These are phyloP conservation scores for Bremia lactucae DNA, from an alignment of 352 stramenopile genomes.

Conservation along the genomic window DNA sequence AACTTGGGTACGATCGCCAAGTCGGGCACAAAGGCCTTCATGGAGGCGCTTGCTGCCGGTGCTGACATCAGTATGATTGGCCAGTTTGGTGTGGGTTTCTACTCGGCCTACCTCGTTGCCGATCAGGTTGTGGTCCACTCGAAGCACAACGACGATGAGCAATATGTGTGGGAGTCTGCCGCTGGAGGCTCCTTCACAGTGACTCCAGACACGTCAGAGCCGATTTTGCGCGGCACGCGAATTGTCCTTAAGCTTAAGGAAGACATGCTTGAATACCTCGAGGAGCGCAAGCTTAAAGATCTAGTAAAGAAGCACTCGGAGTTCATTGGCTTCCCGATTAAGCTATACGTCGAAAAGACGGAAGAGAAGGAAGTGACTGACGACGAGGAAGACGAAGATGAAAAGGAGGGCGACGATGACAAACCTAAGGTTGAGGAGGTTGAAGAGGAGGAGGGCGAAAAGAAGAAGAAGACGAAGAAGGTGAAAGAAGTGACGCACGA, in stretches of 20 bases:
- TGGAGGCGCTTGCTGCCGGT: constrained; percentile 95
- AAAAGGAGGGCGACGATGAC: constrained; percentile 89
- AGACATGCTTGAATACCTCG: constrained; percentile 98
- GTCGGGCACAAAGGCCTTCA: constrained; percentile 99
- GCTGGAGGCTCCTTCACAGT: constrained; percentile 97
- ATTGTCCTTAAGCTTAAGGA: constrained; percentile 98
- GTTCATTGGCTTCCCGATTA: constrained; percentile 99
- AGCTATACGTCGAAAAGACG: constrained; percentile 99
- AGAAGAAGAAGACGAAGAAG: constrained; percentile 98
- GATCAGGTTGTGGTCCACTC: constrained; percentile 97
- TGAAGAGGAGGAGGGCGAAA: constrained; percentile 91
- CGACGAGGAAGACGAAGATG: constrained; percentile 97
- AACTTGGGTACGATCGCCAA: constrained; percentile 99
- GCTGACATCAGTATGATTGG: constrained; percentile 99
- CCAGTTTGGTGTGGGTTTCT: constrained; percentile 99
- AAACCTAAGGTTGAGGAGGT: constrained; percentile 97
- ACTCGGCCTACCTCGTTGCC: constrained; percentile 98
- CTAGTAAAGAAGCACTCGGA: constrained; percentile 99
- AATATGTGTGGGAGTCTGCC: constrained; percentile 96
- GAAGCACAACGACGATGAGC: constrained; percentile 98
- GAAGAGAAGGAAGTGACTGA: constrained; percentile 99
- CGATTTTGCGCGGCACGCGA: constrained; percentile 87
- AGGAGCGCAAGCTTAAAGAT: constrained; percentile 97
- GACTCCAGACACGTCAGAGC: constrained; percentile 78
- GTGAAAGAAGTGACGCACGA: constrained; percentile 97